Conservation (phyloP, 1,284 basidiomycete genomes). For the Golubevia pallescens region DNA sequence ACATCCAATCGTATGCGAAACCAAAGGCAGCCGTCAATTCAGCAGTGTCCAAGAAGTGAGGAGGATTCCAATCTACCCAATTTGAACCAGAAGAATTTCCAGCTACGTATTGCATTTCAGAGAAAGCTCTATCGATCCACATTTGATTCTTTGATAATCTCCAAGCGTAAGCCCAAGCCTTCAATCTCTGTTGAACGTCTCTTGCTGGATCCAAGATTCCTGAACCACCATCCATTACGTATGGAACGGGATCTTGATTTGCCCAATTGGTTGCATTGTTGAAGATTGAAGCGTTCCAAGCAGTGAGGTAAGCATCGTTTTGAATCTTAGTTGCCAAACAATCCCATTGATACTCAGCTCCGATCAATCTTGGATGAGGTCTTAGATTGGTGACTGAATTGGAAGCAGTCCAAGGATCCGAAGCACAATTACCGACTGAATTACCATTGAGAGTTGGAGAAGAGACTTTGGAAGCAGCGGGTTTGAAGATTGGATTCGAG, state of each 20-base stretch:
- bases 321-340: slow-evolving; percentile 46
- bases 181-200: slow-evolving; percentile 54
- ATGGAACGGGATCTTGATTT: slow-evolving; percentile 24
- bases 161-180: slow-evolving; percentile 58
- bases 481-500: slow-evolving; percentile 55
- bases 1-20: slow-evolving; percentile 64
- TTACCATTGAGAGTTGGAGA: slow-evolving; percentile 21
- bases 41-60: slow-evolving; percentile 58
- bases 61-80: slow-evolving; percentile 48
- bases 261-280: slow-evolving; percentile 49
- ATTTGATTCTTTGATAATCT: slow-evolving; percentile 42
- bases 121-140: slow-evolving; percentile 51
- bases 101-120: slow-evolving; percentile 51
- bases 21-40: slow-evolving; percentile 60
- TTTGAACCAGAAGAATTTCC: slow-evolving; percentile 34
- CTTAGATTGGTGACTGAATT: slow-evolving; percentile 45
- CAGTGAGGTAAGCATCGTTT: slow-evolving; percentile 61
- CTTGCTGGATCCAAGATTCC: slow-evolving; percentile 62
- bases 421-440: slow-evolving; percentile 19
- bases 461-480: slow-evolving; percentile 22
- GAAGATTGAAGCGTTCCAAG: slow-evolving; percentile 60
- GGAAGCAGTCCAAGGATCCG: slow-evolving; percentile 35
- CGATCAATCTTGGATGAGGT: slow-evolving; percentile 55
- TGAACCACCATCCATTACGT: slow-evolving; percentile 53
- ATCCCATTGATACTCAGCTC: slow-evolving; percentile 50